Percentiles rank a stretch among this genome's conserved stretches.
phyloP scores from a whole-genome alignment of 2,329 filamentous ascomycete species.

The Fusarium sp. region DNA sequence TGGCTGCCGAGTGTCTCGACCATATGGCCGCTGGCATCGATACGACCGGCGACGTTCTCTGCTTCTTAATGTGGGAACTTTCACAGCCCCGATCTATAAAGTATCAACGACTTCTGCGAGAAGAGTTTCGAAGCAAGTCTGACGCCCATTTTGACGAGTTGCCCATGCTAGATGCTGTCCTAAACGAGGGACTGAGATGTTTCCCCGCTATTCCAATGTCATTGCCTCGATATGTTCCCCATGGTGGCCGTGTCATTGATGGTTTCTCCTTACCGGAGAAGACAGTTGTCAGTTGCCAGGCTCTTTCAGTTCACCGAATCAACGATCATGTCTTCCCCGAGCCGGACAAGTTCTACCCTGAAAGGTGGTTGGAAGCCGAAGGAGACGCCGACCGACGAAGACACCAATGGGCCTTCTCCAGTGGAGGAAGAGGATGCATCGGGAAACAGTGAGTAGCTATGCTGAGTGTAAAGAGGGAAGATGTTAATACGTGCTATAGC shows the following conservation, averaged over 20 bases:
- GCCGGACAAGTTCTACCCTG: slow-evolving; percentile 80
- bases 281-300: slow-evolving; percentile 69
- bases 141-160: slow-evolving; percentile 58
- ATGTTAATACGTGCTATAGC: slow-evolving; percentile 33
- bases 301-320: slow-evolving; percentile 68
- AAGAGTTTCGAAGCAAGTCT: slow-evolving; percentile 60
- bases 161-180: slow-evolving; percentile 69
- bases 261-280: slow-evolving; percentile 62
- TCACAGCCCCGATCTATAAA: slow-evolving; percentile 65
- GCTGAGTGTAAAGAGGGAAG: background rate
- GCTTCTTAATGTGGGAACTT: slow-evolving; percentile 77
- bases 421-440: slow-evolving; percentile 71
- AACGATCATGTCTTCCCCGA: slow-evolving; percentile 77
- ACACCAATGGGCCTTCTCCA: slow-evolving; percentile 72
- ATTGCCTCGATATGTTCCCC: slow-evolving; percentile 68
- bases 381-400: slow-evolving; percentile 77
- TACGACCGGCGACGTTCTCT: slow-evolving; percentile 75
- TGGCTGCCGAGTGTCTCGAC: slow-evolving; percentile 75
- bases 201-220: slow-evolving; percentile 75
- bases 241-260: slow-evolving; percentile 64
- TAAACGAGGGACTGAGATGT: slow-evolving; percentile 70
- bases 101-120: slow-evolving; percentile 62
- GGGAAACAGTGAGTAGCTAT: slow-evolving; percentile 69
- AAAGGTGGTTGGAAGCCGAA: slow-evolving; percentile 80
- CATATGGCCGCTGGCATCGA: slow-evolving; percentile 79